A percentile compares a stretch with the other conserved stretches of the same genome.
Conservation (phyloP, 495 filamentous ascomycete species). For the Schizothecium vesticola region DNA sequence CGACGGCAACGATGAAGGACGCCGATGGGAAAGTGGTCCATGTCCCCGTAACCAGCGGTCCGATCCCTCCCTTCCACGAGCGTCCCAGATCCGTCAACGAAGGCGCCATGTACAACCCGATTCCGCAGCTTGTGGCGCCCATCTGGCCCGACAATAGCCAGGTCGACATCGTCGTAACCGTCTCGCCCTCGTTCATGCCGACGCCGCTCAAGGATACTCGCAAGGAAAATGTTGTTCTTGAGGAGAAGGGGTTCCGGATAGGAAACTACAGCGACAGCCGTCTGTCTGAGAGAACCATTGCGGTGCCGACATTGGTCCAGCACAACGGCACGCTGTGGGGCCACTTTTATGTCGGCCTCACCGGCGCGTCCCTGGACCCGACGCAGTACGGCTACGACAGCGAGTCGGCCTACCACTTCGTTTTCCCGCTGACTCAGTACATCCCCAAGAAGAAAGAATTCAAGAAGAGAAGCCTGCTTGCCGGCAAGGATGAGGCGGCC, state of each 20-base stretch:
- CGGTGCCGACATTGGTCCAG: conserved; percentile 73
- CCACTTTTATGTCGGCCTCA: conserved; percentile 80
- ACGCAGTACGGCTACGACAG: conserved; percentile 62
- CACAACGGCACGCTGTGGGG: conserved; percentile 91
- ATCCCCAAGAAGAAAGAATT: conserved; percentile 82
- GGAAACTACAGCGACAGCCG: conserved; percentile 77
- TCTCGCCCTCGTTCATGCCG: conserved; percentile 67
- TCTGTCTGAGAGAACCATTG: conserved; percentile 68
- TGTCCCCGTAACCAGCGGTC: conserved; percentile 38
- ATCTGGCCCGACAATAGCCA: conserved; percentile 78
- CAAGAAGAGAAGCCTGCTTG: conserved; percentile 86
- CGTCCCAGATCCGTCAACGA: conserved; percentile 55
- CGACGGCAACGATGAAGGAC: conserved; percentile 42
- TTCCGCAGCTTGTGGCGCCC: conserved; percentile 74
- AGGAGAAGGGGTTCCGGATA: conserved; percentile 76
- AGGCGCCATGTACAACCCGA: conserved; percentile 60
- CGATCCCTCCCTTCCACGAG: conserved; percentile 60
- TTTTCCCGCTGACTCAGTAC: conserved; percentile 80
- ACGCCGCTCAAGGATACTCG: conserved; percentile 58
- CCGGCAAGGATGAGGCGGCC: conserved; percentile 44
- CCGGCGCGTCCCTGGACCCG: conserved; percentile 72
- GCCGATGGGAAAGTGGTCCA: conserved; percentile 42
- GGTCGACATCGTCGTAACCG: conserved; percentile 79
- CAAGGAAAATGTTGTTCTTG: conserved; percentile 56
- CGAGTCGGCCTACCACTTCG: conserved; percentile 71